These are phyloP conservation scores for Blastocystis sp. DNA, from an alignment of 352 stramenopile genomes.

Conservation along the genomic window DNA sequence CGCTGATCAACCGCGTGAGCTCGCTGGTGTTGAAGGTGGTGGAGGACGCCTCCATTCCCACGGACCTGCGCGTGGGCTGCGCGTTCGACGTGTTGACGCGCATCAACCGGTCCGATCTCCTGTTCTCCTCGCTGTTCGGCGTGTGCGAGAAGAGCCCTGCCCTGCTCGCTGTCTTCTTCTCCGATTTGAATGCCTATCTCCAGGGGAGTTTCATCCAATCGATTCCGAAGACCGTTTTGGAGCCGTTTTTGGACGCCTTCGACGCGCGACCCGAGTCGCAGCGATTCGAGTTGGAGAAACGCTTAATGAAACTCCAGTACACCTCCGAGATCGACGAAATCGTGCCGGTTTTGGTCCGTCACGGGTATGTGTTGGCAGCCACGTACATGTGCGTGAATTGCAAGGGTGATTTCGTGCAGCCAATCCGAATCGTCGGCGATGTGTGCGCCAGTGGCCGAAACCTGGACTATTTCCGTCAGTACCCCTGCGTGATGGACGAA, in stretches of 20 bases:
- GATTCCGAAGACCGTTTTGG: neutral
- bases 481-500: neutral
- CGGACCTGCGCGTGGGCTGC: conserved; percentile 10
- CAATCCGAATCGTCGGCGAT: neutral
- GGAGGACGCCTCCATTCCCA: neutral
- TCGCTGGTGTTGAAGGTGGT: neutral
- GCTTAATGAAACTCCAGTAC: conserved; percentile 6
- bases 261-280: neutral
- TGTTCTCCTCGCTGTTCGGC: neutral
- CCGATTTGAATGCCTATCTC: neutral
- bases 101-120: conserved; percentile 5
- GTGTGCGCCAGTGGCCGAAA: neutral
- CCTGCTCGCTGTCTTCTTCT: neutral
- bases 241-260: neutral
- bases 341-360: neutral
- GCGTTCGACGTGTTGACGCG: conserved; percentile 5
- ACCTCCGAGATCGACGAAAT: neutral
- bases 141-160: neutral
- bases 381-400: neutral
- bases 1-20: conserved; percentile 9
- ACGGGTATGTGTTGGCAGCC: conserved; percentile 8
- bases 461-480: conserved; percentile 31
- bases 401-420: neutral
- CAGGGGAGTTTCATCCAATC: neutral
- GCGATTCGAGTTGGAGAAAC: neutral